Evolutionary conservation across 1,139 yeast species (phyloP).

Genomic region (Nadsonia starkeyi-henricii): DNA sequence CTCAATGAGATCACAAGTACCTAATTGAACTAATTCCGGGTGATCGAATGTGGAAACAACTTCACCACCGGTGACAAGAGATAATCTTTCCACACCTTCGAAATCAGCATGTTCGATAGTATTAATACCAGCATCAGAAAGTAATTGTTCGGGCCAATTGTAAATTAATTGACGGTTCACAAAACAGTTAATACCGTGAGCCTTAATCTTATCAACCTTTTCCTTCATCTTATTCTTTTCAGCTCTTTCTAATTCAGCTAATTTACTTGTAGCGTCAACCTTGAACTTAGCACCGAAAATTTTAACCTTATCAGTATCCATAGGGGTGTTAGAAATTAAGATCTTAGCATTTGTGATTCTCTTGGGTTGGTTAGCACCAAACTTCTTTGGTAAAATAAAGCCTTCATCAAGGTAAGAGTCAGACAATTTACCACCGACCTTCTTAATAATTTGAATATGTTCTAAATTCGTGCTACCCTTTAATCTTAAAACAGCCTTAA

Average conservation of each 20-base stretch:
- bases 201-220: conserved; percentile 79
- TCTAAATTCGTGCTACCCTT: conserved; percentile 92
- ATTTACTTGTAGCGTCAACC: conserved; percentile 86
- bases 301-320: conserved; percentile 96
- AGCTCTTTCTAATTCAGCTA: conserved; percentile 92
- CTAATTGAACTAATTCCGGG: conserved; percentile 75
- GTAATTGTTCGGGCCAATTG: conserved; percentile 94
- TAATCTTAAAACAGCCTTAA: conserved; percentile 82
- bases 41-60: conserved; percentile 93
- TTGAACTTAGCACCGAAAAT: conserved; percentile 96
- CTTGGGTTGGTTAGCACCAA: conserved; percentile 92
- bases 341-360: conserved; percentile 70
- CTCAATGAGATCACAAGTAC: conserved; percentile 80
- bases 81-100: conserved; percentile 93
- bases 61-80: conserved; percentile 95
- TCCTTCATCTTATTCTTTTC: conserved; percentile 86
- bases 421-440: conserved; percentile 80
- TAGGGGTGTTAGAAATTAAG: conserved; percentile 85
- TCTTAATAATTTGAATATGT: conserved; percentile 86
- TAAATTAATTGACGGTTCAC: conserved; percentile 92
- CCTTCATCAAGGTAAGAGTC: conserved; percentile 96
- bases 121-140: conserved; percentile 75
- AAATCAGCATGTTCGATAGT: conserved; percentile 97
- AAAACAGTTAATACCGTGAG: conserved; percentile 72
- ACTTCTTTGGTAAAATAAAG: conserved; percentile 76